Conservation (phyloP, 305 asterid genomes). For the Solanum chacoense region DNA sequence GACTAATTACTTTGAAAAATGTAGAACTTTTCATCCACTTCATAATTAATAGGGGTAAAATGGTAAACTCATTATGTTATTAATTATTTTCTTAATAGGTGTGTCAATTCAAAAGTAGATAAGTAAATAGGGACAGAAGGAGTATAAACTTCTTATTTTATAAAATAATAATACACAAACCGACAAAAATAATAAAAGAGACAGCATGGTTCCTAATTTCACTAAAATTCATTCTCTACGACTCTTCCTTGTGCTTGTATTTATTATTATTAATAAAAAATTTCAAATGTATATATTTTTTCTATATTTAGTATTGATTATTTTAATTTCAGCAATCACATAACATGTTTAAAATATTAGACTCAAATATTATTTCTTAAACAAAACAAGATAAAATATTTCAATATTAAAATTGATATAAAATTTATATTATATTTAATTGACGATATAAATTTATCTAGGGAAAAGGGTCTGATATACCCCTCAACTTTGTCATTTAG, state of each 20-base stretch:
- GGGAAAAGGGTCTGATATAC: too few relatives aligned
- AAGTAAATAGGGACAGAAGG: too few relatives aligned
- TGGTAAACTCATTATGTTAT: too few relatives aligned
- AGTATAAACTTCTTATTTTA: background rate
- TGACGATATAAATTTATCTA: background rate
- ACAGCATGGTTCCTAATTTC: background rate
- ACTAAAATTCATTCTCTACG: background rate
- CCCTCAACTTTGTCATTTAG: too few relatives aligned
- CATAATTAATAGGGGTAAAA: too few relatives aligned
- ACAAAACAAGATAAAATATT: fast-evolving
- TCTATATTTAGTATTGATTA: background rate
- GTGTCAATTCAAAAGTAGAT: too few relatives aligned
- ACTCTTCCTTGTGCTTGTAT: background rate
- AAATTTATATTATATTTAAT: background rate
- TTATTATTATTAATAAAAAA: background rate
- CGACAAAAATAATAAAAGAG: background rate
- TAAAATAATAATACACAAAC: background rate
- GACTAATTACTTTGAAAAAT: too few relatives aligned
- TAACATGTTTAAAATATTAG: background rate
- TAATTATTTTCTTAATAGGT: too few relatives aligned
- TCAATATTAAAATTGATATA: background rate
- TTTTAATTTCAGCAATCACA: background rate
- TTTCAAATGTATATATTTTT: background rate
- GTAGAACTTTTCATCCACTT: too few relatives aligned
- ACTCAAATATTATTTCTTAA: background rate